phyloP scores from a whole-genome alignment of 1,284 basidiomycete species.

The Xerocomus amazonicus region DNA sequence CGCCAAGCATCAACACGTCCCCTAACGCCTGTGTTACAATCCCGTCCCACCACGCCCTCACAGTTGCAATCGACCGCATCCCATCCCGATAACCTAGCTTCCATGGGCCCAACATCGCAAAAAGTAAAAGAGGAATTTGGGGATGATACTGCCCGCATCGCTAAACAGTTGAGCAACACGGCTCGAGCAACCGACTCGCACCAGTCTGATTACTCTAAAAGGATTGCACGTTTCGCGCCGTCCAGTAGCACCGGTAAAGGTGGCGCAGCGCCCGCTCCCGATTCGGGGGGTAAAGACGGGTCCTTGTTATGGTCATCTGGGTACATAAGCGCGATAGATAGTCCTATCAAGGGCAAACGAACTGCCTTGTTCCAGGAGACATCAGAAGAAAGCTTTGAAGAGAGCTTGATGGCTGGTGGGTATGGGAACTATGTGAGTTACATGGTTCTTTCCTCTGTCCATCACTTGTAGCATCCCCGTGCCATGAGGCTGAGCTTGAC shows the following conservation, averaged over 20 bases:
- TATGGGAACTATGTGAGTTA: slow-evolving; percentile 65
- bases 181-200: slow-evolving; percentile 54
- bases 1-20: slow-evolving; percentile 18
- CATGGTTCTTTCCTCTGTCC: neutral
- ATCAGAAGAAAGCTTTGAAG: slow-evolving; percentile 76
- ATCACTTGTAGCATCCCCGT: neutral
- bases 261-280: slow-evolving; percentile 8
- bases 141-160: slow-evolving; percentile 59
- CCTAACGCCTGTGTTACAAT: slow-evolving; percentile 13
- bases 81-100: slow-evolving; percentile 9
- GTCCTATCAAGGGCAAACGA: slow-evolving; percentile 64
- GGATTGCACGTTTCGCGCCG: slow-evolving; percentile 45
- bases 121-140: slow-evolving; percentile 31
- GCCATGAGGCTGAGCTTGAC: slow-evolving; percentile 7
- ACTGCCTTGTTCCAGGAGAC: slow-evolving; percentile 74
- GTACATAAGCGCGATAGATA: slow-evolving; percentile 58
- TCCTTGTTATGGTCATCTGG: slow-evolving; percentile 31
- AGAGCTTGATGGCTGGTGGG: slow-evolving; percentile 72
- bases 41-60: slow-evolving; percentile 12
- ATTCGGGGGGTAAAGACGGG: slow-evolving; percentile 32
- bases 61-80: slow-evolving; percentile 4
- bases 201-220: slow-evolving; percentile 65
- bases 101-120: slow-evolving; percentile 3
- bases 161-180: slow-evolving; percentile 47
- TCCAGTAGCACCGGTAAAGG: slow-evolving; percentile 1